Evolutionary conservation across 495 filamentous ascomycete genomes (phyloP), one percentile per base, ranked within the genome.

Genomic region (Astrocystis sublimbata): DNA sequence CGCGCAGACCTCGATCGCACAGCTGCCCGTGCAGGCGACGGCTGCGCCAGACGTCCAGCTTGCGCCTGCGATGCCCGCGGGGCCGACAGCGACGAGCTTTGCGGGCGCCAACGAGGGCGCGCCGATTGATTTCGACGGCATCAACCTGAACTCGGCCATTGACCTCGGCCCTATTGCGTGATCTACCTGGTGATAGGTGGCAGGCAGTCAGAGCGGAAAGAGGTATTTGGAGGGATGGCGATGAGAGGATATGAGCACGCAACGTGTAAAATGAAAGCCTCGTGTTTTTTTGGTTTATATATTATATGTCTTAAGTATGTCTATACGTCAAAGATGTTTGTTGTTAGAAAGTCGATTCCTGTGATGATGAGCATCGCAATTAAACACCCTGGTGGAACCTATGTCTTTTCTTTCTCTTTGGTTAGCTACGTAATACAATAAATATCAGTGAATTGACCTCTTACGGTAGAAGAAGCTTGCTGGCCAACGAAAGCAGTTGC

Each of bases 101-200:
- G 35, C 33, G 50, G 59, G 65, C 49, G 63, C 43, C 13, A 65
- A 64, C 58, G 38, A 67, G 41, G 59, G 66, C 2, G 63, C 65
- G 4, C 58, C 63, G 33, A 66, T 78, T 26, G 52, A 78, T 42
- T 67, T 78, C 40, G 68, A 46, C 60, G 70, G 68, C 0, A 54
- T 76, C 24, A 40, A 65, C 26, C 65, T 78, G 1, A 63, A 57
- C 24, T 75, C 66, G 13, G 65, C 62, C 19, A 47, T 78, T 24
- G 58, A 68, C 15, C 66, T 78, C 9, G 75, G 75, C 1, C 33
- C 9, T 6, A 24, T 69, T 3, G 64, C 38, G 7, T 36, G 36
- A 54, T 40, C 47, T 35, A 4, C 3, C 9, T 36, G 21, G 23
- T 30, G 12, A 41, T 21, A 15, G 9, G 23, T 2, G 8, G 43